phyloP scores from a whole-genome alignment of 177 flowering plant genomes.

The Telopea speciosissima region DNA sequence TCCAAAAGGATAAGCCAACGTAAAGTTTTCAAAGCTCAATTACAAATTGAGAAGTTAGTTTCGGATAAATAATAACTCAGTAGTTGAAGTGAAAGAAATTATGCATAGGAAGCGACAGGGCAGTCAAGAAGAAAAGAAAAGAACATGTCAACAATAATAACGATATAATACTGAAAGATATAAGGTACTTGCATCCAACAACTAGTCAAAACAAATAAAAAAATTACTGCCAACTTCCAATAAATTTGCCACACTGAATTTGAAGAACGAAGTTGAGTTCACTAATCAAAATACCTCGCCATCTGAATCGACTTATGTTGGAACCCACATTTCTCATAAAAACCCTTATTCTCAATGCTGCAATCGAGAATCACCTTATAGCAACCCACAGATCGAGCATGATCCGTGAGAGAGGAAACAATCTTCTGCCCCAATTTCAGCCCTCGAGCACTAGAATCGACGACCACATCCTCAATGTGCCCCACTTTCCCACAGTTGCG shows the following conservation, averaged over 20 bases:
- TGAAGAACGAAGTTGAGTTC: neutral
- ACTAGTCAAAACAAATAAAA: neutral
- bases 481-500: slow-evolving; percentile 80
- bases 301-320: slow-evolving; percentile 63
- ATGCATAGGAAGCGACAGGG: no score
- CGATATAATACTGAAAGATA: no score
- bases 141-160: no score
- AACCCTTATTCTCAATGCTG: slow-evolving; percentile 40
- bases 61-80: no score
- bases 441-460: slow-evolving; percentile 64
- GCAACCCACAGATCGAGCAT: slow-evolving; percentile 56
- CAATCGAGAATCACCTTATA: slow-evolving; percentile 91
- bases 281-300: slow-evolving; percentile 51
- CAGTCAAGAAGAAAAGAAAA: no score
- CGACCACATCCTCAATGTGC: slow-evolving; percentile 89
- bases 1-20: no score
- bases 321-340: slow-evolving; percentile 85
- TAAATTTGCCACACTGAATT: neutral
- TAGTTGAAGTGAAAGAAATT: no score
- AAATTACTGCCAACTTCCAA: neutral
- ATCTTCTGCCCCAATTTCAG: slow-evolving; percentile 64
- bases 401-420: slow-evolving; percentile 41
- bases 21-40: no score
- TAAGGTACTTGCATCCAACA: no score
- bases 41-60: no score